A percentile compares a stretch with the other conserved stretches of the same genome.
These are phyloP conservation scores for Daldinia grandis DNA, from an alignment of 495 filamentous ascomycete species.

Conservation along the genomic window DNA sequence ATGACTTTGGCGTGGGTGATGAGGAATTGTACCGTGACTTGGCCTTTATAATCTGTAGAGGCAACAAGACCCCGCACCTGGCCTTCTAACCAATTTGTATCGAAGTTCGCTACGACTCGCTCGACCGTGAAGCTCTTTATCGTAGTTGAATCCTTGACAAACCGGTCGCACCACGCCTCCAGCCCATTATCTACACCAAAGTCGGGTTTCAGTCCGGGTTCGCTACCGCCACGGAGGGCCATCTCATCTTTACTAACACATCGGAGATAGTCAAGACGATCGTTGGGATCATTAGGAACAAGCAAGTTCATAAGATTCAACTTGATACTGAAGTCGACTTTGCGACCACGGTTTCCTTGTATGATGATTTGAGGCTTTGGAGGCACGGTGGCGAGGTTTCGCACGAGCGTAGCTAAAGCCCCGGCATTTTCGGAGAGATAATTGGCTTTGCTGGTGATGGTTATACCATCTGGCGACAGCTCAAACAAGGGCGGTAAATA, in stretches of 20 bases:
- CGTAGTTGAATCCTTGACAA: slow-evolving; percentile 54
- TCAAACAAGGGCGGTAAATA: slow-evolving; percentile 59
- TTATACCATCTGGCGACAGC: slow-evolving; percentile 56
- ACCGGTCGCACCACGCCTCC: slow-evolving; percentile 59
- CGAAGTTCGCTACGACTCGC: slow-evolving; percentile 59
- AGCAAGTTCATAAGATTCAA: slow-evolving; percentile 63
- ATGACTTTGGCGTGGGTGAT: slow-evolving; percentile 59
- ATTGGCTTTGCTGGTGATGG: slow-evolving; percentile 53
- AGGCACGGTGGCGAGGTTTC: slow-evolving; percentile 57
- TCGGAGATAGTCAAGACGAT: slow-evolving; percentile 62
- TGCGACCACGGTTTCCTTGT: slow-evolving; percentile 48
- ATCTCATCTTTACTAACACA: slow-evolving; percentile 58
- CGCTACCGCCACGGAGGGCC: slow-evolving; percentile 56
- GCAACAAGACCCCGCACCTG: slow-evolving; percentile 58
- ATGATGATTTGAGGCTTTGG: slow-evolving; percentile 62
- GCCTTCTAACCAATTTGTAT: slow-evolving; percentile 61
- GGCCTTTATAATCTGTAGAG: slow-evolving; percentile 55
- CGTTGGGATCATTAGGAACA: slow-evolving; percentile 48
- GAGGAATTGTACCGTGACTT: slow-evolving; percentile 60
- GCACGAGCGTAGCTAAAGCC: slow-evolving; percentile 54
- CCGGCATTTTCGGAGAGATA: slow-evolving; percentile 52
- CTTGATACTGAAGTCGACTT: slow-evolving; percentile 59
- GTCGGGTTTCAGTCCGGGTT: slow-evolving; percentile 50
- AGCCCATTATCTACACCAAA: slow-evolving; percentile 49
- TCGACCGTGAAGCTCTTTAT: slow-evolving; percentile 61